Evolutionary conservation across 495 filamentous ascomycete genomes (phyloP).

Genomic region (Neurospora sp.): DNA sequence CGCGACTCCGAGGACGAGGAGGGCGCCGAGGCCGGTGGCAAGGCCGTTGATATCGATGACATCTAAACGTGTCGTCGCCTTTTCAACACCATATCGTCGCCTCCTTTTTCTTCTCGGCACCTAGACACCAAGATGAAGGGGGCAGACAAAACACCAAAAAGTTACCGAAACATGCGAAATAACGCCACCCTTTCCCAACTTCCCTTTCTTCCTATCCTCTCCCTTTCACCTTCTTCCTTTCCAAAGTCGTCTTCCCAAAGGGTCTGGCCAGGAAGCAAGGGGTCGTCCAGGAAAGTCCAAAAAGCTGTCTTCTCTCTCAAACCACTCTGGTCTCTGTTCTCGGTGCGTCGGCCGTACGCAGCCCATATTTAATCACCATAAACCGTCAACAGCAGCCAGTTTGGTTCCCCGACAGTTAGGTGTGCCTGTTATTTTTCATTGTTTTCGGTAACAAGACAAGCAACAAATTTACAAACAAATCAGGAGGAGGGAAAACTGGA

Average conservation of each 20-base stretch:
- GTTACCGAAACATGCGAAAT: neutral
- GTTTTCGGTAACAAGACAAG: neutral
- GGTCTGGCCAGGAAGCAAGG: conserved; percentile 1
- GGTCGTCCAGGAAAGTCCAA: conserved; percentile 16
- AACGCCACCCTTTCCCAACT: neutral
- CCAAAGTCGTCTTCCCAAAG: neutral
- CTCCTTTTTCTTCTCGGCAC: neutral
- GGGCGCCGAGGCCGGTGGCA: conserved; percentile 46
- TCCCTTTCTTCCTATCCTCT: conserved; percentile 5
- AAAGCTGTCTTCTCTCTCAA: conserved; percentile 57
- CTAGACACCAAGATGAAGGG: neutral
- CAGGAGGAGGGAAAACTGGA: conserved; percentile 13
- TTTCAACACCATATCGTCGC: neutral
- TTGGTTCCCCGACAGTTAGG: conserved; percentile 40
- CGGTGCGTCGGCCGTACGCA: neutral
- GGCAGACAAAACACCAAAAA: neutral
- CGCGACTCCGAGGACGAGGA: conserved; percentile 62
- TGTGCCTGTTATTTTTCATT: conserved; percentile 8
- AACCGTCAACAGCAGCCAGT: neutral
- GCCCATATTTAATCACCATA: neutral
- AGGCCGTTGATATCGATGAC: conserved; percentile 67
- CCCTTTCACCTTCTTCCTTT: neutral
- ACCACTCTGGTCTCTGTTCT: conserved; percentile 13
- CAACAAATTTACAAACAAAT: conserved; percentile 4
- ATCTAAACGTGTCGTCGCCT: conserved; percentile 35